Evolutionary conservation across 164 flowering plant species (phyloP).

Genomic region (Cinnamomum micranthum): DNA sequence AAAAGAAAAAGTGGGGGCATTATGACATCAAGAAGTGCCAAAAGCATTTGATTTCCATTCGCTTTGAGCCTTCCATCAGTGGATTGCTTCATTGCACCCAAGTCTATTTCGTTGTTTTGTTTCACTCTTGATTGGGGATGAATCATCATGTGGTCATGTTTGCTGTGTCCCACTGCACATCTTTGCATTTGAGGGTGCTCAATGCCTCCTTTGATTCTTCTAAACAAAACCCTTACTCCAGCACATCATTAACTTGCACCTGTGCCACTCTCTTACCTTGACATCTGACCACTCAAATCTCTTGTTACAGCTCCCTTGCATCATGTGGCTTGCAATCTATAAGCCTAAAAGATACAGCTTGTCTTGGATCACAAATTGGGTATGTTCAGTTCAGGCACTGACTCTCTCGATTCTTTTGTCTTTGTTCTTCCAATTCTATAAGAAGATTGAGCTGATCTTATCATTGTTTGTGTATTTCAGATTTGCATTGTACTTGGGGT

Average conservation of each 20-base stretch:
- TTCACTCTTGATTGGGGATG: background rate
- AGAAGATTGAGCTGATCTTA: background rate
- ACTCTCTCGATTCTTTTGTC: background rate
- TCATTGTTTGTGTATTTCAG: background rate
- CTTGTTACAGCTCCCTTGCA: slow-evolving; percentile 61
- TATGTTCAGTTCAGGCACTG: slow-evolving; percentile 7
- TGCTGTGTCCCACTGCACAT: too few species aligned
- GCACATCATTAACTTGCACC: background rate
- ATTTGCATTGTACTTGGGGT: slow-evolving; percentile 13
- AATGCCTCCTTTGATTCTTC: background rate
- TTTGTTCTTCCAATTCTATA: background rate
- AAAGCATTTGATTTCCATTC: background rate
- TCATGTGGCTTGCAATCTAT: slow-evolving; percentile 57
- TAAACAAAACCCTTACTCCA: background rate
- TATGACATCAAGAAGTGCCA: background rate
- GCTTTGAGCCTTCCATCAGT: background rate
- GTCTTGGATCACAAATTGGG: slow-evolving; percentile 67
- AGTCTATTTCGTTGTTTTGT: background rate
- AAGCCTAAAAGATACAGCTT: slow-evolving; percentile 58
- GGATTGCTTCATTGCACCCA: background rate
- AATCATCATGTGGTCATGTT: too few species aligned
- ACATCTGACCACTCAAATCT: background rate
- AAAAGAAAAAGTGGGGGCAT: background rate
- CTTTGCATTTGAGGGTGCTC: background rate
- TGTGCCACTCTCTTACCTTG: background rate